Evolutionary conservation across 1,139 yeast species (phyloP).

Genomic region (Entelexis paramagnoliae): DNA sequence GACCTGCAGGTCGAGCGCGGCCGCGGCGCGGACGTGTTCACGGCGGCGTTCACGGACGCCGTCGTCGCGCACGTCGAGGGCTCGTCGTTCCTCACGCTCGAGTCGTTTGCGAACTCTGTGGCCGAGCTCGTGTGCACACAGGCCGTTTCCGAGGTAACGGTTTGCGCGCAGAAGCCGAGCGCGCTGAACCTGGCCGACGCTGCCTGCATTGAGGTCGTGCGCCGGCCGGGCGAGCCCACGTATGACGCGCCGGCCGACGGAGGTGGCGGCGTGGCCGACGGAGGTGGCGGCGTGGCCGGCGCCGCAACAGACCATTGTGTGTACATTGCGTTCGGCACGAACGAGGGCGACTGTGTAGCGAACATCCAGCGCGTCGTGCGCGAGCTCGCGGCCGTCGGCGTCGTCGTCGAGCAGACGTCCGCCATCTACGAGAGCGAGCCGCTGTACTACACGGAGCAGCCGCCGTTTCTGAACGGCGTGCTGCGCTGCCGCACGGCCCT

Average conservation of each 20-base stretch:
- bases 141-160: constrained; percentile 35
- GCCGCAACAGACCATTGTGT: constrained; percentile 40
- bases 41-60: constrained; percentile 29
- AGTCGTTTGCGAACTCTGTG: constrained; percentile 70
- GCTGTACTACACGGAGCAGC: constrained; percentile 78
- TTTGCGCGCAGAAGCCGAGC: constrained; percentile 71
- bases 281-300: too few species aligned
- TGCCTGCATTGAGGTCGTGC: constrained; percentile 70
- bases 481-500: constrained; percentile 48
- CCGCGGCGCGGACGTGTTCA: constrained; percentile 23
- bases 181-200: constrained; percentile 81
- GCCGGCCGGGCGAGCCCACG: constrained; percentile 33
- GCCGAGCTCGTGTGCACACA: constrained; percentile 40
- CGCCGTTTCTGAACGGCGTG: constrained; percentile 76
- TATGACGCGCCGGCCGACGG: too few species aligned
- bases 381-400: constrained; percentile 38
- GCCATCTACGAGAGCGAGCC: constrained; percentile 82
- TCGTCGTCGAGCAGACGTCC: constrained; percentile 52
- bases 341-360: constrained; percentile 58
- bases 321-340: constrained; percentile 82
- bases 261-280: too few species aligned
- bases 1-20: constrained; percentile 37
- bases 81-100: constrained; percentile 82
- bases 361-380: constrained; percentile 53
- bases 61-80: constrained; percentile 50